Base-by-base conservation (phyloP, 106 monocot genomes). In the Alisma plantagoaquatica region DNA sequence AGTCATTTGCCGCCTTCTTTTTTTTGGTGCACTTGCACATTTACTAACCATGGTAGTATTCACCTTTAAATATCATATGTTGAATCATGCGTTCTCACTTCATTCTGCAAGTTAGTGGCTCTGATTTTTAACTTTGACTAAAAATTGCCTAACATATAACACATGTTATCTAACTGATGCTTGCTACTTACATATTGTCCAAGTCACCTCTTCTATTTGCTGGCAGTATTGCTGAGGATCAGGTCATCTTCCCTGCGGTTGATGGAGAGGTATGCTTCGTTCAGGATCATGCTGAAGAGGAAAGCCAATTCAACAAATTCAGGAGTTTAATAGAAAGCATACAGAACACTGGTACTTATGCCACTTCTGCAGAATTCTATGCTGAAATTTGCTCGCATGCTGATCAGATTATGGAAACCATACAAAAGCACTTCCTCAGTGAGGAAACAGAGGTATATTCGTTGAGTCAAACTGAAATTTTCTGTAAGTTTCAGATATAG, bases 211-310 rank as follows among this genome's bases (percentile, higher is more conserved):
- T n/a, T n/a, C 53, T 63, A 14, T 4, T 31, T 24, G n/a, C 26
- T 24, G 9, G 64, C 76, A 99, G 98, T 72, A 77, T 85, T 61
- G 98, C 98, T 27, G 98, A 99, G 62, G 90, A 99, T 73, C 82
- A 99, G 67, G 79, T 99, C 54, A 90, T 99, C 73, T 99, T 99
- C 65, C 98, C 98, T 67, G 98, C 98, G 24, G 98, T 99, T 2
- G 75, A 82, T 74, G 78, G 74, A 19, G 69, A 82, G 53, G 65
- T 82, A 0, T 99, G 85, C 26, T 85, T 90, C 75, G 77, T 67
- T 27, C 63, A 90, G 53, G 90, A 99, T 51, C 98, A 99, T 74
- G 81, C 81, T 56, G 82, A 86, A 63, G 98, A 99, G 70, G 76
- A 90, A 70, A 79, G 53, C n/a, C 90, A 79, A 51, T 86, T 99